Evolutionary conservation across 2,329 filamentous ascomycete genomes (phyloP), one percentile per base, ranked within the genome.

Genomic region (Nannizziopsis arthrosporioides): DNA sequence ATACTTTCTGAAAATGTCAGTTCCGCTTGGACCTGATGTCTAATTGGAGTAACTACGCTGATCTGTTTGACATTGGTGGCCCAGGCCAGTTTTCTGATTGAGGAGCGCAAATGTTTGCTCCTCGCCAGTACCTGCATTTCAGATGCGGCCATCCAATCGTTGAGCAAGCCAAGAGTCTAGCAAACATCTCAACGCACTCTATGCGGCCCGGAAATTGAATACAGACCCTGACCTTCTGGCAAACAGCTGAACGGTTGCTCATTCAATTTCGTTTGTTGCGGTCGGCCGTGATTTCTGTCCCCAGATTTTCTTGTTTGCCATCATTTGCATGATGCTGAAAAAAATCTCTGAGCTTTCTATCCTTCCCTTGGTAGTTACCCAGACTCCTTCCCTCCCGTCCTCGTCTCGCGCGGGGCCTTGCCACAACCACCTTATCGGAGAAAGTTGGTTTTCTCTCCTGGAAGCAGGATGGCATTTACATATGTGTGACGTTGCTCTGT

Each of bases 401-500:
- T 14, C 11, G 4, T 27, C 40, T 42, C 19, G 40, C 34, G 40
- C n/a, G 41, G 40, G 34, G 27, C 18, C 22, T 43, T 43, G 31
- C 39, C 17, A 47, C 17, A 39, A 34, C 46, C 22, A 48, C 46
- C 14, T 38, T 39, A 48, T 38, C 40, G 17, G 27, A 39, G 18
- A 15, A 9, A 32, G n/a, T 48, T 22, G 46, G 35, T 14, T 39
- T 44, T 43, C 39, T 39, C 32, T 35, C 19, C 39, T 39, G 32
- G 32, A 17, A 47, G 43, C 34, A 48, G 40, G 46, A 48, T 48
- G 35, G 40, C 40, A 48, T 48, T 37, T 44, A 48, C 40, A 15
- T 42, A 31, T 47, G 61, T 66, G 60, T 58, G 59, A 65, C 63
- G 63, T 65, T 65, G 64, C 63, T 55, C 58, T 59, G 64, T 66